Base-by-base conservation (phyloP, 2,329 filamentous ascomycete genomes). In the Colletotrichum scovillei region DNA sequence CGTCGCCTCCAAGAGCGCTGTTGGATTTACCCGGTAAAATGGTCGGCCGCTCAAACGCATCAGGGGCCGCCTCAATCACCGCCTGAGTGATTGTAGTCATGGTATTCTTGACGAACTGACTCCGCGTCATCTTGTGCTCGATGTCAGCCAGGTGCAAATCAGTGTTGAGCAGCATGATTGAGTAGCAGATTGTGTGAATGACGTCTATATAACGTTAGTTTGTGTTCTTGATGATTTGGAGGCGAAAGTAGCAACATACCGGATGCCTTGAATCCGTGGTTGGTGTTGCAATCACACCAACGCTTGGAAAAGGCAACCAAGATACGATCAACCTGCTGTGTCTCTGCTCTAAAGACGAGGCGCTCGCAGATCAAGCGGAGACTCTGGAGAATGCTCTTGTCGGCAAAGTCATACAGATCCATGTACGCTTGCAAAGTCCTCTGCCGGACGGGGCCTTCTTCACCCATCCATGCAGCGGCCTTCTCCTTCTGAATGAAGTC, bases 111-210 rank as follows among this genome's bases (percentile, higher is more conserved):
- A 99, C 90, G 79, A 98, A 99, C 79, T 98, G 96, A 75, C 89
- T 92, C 69, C 94, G 91, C 1, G 96, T 98, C 97, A 99, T 99
- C 85, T 97, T 97, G 78, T 94, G 92, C 74, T 97, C 95, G 77
- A 98, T 98, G 80, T 98, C 95, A 72, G 96, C 97, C 79, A 98
- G 83, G 79, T 99, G 96, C 69, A 99, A 87, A 85, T 99, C 97
- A 42, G 97, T 99, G 79, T 99, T 99, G 75, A 99, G 88, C 12
- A 99, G 88, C 79, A 99, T 92, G 76, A 99, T 91, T 1, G 97
- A 98, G 82, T 98, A 99, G 84, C 95, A 97, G 75, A 98, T 97
- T 28, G 95, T 98, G 81, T 99, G 96, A 22, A 99, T 95, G 60
- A 98, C 93, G 84, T 98, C 96, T 93, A 19, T 14, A 11, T 28